Conservation (phyloP, 768 basidiomycete genomes). For the Lactarius psammicola region DNA sequence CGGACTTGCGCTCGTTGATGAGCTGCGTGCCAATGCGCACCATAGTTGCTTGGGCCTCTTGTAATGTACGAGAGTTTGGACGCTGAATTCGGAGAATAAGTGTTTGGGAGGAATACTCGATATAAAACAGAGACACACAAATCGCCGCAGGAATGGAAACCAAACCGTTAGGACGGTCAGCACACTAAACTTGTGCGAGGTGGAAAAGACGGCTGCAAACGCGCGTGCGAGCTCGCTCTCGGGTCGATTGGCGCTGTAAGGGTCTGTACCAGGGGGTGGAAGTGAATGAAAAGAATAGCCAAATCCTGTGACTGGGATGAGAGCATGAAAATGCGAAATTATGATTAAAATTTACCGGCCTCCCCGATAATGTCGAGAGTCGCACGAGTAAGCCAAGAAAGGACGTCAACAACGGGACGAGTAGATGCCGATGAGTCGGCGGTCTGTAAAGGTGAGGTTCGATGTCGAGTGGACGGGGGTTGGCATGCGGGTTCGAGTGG, state of each 20-base stretch:
- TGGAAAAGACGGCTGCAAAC: conserved; percentile 53
- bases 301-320: conserved; percentile 45
- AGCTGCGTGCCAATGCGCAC: conserved; percentile 27
- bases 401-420: conserved; percentile 49
- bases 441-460: conserved; percentile 15
- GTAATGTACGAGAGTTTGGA: conserved; percentile 12
- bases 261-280: conserved; percentile 37
- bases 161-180: conserved; percentile 54
- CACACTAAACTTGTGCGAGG: conserved; percentile 51
- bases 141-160: conserved; percentile 54
- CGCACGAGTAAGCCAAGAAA: conserved; percentile 61
- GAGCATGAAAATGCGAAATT: not conserved
- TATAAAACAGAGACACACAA: conserved; percentile 42
- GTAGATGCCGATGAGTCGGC: conserved; percentile 20
- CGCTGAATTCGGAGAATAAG: conserved; percentile 12
- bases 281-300: conserved; percentile 54
- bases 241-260: conserved; percentile 35
- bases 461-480: conserved; percentile 2
- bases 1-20: conserved; percentile 22
- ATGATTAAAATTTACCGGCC: conserved; percentile 44
- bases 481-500: conserved; percentile 16
- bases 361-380: conserved; percentile 79
- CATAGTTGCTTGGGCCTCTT: conserved; percentile 21
- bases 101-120: conserved; percentile 40
- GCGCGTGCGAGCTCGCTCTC: conserved; percentile 55